Conservation (phyloP, 495 filamentous ascomycete genomes). For the Coniosporium apollinis region DNA sequence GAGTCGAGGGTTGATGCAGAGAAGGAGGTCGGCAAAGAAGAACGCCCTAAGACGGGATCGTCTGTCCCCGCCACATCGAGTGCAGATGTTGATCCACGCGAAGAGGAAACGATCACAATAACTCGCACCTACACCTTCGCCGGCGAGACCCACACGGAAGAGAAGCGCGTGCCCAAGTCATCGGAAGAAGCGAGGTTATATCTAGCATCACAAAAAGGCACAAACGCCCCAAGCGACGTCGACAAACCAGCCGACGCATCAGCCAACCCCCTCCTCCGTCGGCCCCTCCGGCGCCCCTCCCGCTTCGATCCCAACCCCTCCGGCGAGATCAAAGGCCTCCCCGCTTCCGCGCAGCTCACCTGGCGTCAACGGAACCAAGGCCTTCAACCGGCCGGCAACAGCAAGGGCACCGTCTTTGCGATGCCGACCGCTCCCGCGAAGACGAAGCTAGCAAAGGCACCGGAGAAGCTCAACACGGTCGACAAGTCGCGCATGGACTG, state of each 20-base stretch:
- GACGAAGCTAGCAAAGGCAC: constrained; percentile 28
- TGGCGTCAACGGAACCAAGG: constrained; percentile 26
- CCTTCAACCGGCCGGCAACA: constrained; percentile 6
- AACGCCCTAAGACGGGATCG: background rate
- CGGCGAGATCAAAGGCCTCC: constrained; percentile 19
- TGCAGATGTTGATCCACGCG: constrained; percentile 1
- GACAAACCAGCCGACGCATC: constrained; percentile 3
- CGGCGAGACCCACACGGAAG: constrained; percentile 60
- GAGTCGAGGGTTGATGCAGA: background rate
- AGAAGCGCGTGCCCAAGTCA: constrained; percentile 59
- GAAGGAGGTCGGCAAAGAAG: constrained; percentile 11
- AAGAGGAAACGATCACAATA: constrained; percentile 52
- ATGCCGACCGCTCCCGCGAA: constrained; percentile 24
- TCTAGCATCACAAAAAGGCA: constrained; percentile 26
- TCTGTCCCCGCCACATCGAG: no score
- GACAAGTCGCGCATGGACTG: constrained; percentile 93
- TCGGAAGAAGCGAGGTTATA: constrained; percentile 73
- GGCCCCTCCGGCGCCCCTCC: constrained; percentile 57
- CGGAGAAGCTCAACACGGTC: constrained; percentile 83
- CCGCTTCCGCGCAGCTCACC: constrained; percentile 16
- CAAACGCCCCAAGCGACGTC: background rate
- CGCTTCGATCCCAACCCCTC: constrained; percentile 62
- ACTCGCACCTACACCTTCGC: constrained; percentile 84
- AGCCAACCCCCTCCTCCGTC: constrained; percentile 30
- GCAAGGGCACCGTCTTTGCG: no score